phyloP scores from a whole-genome alignment of 371 early-diverging fungal species.

The Syncephalis fuscata region DNA sequence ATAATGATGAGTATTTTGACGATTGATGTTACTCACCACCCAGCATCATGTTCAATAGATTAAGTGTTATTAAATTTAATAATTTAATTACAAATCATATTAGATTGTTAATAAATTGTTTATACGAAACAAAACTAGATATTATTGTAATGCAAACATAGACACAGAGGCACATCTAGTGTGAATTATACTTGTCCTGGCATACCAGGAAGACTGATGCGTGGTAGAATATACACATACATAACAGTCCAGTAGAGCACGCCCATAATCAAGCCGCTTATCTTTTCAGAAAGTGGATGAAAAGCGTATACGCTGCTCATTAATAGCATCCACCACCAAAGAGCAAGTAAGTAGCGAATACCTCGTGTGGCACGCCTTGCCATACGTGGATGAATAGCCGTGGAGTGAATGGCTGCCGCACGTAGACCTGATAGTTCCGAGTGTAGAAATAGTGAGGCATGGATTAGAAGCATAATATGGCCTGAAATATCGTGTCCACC shows the following conservation, averaged over 20 bases:
- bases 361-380: neutral
- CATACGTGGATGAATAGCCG: neutral
- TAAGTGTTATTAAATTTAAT: too few relatives aligned
- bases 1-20: too few relatives aligned
- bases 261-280: neutral
- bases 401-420: neutral
- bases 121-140: too few relatives aligned
- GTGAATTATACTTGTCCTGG: neutral
- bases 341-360: neutral
- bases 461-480: conserved; percentile 76
- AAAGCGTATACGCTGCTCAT: conserved; percentile 1
- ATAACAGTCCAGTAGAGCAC: neutral
- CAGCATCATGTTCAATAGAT: too few relatives aligned
- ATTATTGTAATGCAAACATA: too few relatives aligned
- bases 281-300: neutral
- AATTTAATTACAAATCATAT: too few relatives aligned
- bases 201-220: neutral
- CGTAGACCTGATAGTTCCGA: conserved; percentile 28
- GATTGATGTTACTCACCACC: too few relatives aligned
- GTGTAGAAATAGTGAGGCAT: conserved; percentile 59
- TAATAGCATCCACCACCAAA: conserved; percentile 1
- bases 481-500: conserved; percentile 77
- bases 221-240: neutral
- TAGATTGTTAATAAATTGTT: too few relatives aligned
- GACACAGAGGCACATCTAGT: too few relatives aligned